Evolutionary conservation across 1,284 basidiomycete species (phyloP).

Genomic region (Inonotus obliquus): DNA sequence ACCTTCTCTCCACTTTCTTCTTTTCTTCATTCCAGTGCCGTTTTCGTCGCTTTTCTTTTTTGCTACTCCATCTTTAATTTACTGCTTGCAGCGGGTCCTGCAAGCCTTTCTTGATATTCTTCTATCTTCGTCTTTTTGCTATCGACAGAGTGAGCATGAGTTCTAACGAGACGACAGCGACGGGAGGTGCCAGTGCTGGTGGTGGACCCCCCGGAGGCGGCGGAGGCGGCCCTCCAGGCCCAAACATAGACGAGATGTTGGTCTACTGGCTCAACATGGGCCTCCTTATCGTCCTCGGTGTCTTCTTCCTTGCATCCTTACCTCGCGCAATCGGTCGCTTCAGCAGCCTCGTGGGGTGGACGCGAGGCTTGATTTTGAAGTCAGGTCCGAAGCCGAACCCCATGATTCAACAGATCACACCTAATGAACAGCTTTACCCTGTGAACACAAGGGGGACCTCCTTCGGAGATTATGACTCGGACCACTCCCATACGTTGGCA

Average conservation of each 20-base stretch:
- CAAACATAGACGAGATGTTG: constrained; percentile 1
- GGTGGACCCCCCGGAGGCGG: background rate
- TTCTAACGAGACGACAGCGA: background rate
- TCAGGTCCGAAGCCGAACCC: background rate
- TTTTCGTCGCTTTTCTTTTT: background rate
- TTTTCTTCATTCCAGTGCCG: background rate
- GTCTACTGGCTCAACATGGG: constrained; percentile 34
- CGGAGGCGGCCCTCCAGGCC: background rate
- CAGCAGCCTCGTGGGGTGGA: constrained; percentile 38
- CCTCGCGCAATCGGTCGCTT: constrained; percentile 46
- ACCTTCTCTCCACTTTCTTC: background rate
- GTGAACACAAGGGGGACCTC: background rate
- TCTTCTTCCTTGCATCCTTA: constrained; percentile 37
- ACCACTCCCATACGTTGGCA: background rate
- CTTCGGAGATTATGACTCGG: background rate
- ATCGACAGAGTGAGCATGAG: background rate
- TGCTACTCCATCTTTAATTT: background rate
- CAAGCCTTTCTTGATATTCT: background rate
- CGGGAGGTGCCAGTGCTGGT: background rate
- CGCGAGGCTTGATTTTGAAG: constrained; percentile 39
- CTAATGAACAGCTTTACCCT: background rate
- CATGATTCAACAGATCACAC: background rate
- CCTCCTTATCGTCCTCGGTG: constrained; percentile 35
- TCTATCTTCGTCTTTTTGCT: background rate
- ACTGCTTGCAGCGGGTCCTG: background rate